These are phyloP conservation scores for Fusarium chaquense DNA, from an alignment of 2,329 filamentous ascomycete species.

Conservation along the genomic window DNA sequence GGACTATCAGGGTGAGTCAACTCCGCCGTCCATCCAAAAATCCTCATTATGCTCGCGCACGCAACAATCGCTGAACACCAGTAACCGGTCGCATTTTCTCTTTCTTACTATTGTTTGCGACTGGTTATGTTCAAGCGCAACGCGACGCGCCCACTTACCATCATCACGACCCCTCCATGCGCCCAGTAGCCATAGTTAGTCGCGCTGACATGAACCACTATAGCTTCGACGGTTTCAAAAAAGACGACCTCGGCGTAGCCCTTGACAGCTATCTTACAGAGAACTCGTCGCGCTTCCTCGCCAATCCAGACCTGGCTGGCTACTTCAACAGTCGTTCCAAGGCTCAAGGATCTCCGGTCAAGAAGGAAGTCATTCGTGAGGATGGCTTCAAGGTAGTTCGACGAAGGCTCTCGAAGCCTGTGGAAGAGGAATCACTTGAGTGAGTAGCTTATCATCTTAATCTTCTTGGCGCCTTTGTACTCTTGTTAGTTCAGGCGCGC, in stretches of 20 bases:
- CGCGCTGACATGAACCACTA: slow-evolving; percentile 35
- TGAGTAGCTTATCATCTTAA: slow-evolving; percentile 51
- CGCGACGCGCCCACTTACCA: slow-evolving; percentile 37
- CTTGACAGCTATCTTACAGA: slow-evolving; percentile 79
- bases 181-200: neutral
- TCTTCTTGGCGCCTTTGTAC: slow-evolving; percentile 21
- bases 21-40: neutral
- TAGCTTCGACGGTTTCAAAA: slow-evolving; percentile 79
- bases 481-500: slow-evolving; percentile 24
- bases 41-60: slow-evolving; percentile 5
- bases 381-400: slow-evolving; percentile 59
- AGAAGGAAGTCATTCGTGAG: slow-evolving; percentile 61
- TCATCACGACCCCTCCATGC: slow-evolving; percentile 25
- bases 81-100: slow-evolving; percentile 16
- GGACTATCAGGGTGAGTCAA: slow-evolving; percentile 77
- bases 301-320: slow-evolving; percentile 72
- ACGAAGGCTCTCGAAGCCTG: slow-evolving; percentile 59
- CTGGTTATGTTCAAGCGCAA: slow-evolving; percentile 26
- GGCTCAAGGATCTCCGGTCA: slow-evolving; percentile 70
- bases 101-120: slow-evolving; percentile 35
- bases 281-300: slow-evolving; percentile 74
- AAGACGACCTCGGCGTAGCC: slow-evolving; percentile 80
- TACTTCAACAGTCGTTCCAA: slow-evolving; percentile 80
- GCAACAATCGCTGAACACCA: neutral
- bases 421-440: slow-evolving; percentile 61